Base-by-base conservation (phyloP, 768 basidiomycete genomes). In the Clathrus columnatus region DNA sequence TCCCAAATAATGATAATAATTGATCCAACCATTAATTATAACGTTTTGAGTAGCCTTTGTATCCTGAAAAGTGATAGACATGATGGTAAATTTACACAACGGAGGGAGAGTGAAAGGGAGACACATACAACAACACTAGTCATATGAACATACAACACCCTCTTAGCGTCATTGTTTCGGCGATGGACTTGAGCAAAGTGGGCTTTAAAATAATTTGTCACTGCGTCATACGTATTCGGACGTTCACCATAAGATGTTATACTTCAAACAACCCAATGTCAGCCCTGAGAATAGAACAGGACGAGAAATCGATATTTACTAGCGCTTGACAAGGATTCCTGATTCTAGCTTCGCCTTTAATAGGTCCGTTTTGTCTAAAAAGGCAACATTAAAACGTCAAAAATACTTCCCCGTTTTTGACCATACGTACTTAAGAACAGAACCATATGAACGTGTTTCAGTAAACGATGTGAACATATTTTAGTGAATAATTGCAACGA, bases 401-500 rank as follows among this genome's bases (percentile, higher is more conserved):
- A 50, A 28, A 17, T 27, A n/a, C n/a, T n/a, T n/a, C n/a, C n/a
- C n/a, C n/a, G 21, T 21, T 26, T 53, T 20, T 2, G 24, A 67
- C n/a, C n/a, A 23, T 82, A 84, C 52, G 62, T 63, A 59, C 63
- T 64, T 42, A 64, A 48, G 57, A 64, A 72, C 42, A 74, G 63
- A 20, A 74, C 72, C 23, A 73, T 62, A 57, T 67, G 68, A 14
- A 71, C 66, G 36, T 77, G 84, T 66, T 88, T 89, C 50, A 92
- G 72, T 50, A 91, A 75, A 29, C 79, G 76, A 65, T 91, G 91
- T 29, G 85, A 84, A 64, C 88, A 91, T 10, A 91, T 88, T 62
- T 88, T 79, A 4, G 87, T 90, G 67, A 90, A 92, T 21, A 91
- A 73, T 69, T 89, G 89, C n/a, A 92, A 69, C 0, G 89, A 91